Base-by-base conservation (phyloP, 139 green algal species). In the Ulvella scutata region DNA sequence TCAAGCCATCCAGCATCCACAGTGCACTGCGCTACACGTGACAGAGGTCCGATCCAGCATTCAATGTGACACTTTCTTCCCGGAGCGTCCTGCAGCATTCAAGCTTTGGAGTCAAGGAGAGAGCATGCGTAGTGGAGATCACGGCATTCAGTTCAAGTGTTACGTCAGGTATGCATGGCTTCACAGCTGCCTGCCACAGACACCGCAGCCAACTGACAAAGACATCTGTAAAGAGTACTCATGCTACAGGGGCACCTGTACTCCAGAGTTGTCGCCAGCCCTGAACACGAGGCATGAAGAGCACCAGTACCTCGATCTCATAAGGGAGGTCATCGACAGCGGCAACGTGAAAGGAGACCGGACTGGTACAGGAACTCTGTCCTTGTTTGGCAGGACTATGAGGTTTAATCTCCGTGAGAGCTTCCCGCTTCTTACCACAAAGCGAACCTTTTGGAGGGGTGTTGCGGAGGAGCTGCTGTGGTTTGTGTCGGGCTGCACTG, bases 401-500 rank as follows among this genome's bases (percentile, higher is more conserved):
- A 84, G 91, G 38, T 99, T 93, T 84, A 94, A 98, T 85, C 83
- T 99, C 81, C 88, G 95, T 7, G 86, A 96, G 78, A 85, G 79
- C 73, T 98, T 99, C 83, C 95, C 95, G 13, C 86, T 99, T 59
- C 90, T 99, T 29, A 99, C 95, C 43, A 95, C 89, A 76, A 99
- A 99, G 82, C 85, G 92, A 38, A 89, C 96, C 6, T 98, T 98
- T 81, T 98, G 94, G 94, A 79, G 89, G 74, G 92, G 90, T 88
- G 91, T 99, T 73, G 89, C 88, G 4, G 94, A 98, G 86, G 95
- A 99, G 85, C 88, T 99, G 82, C 86, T 99, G n/a, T 99, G 94
- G 94, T 98, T 99, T 83, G 85, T 99, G 20, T 79, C 73, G 17
- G 95, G 95, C 38, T 78, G 35, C 67, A 99, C 95, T 33, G 91